Evolutionary conservation across 176 grass and related monocot species (phyloP).

Genomic region (Oryza punctata): DNA sequence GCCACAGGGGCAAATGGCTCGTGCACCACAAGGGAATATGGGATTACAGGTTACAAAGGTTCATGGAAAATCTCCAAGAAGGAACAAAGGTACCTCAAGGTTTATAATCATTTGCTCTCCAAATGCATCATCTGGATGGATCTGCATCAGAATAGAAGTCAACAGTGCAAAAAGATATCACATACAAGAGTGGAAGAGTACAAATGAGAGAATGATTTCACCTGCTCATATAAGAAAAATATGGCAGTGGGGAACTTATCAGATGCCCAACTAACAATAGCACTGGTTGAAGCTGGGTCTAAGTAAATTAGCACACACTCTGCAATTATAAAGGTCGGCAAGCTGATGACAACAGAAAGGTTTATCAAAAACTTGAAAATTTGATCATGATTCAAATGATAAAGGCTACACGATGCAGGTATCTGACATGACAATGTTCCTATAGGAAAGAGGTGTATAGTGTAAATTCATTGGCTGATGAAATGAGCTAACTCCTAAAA

Average conservation of each 20-base stretch:
- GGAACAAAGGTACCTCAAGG: conserved; percentile 63
- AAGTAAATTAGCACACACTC: conserved; percentile 99
- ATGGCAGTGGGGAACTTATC: conserved; percentile 73
- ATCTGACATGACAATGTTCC: conserved; percentile 2
- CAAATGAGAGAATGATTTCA: conserved; percentile 37
- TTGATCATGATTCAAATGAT: conserved; percentile 13
- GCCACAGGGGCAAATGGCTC: conserved; percentile 27
- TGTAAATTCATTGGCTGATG: conserved; percentile 26
- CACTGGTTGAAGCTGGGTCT: conserved; percentile 67
- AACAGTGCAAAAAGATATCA: conserved; percentile 17
- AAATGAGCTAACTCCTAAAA: background rate
- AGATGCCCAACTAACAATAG: conserved; percentile 86
- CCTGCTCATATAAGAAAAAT: conserved; percentile 98
- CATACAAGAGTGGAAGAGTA: conserved; percentile 4
- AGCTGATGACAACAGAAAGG: conserved; percentile 81
- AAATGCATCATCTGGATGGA: conserved; percentile 97
- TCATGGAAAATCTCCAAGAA: conserved; percentile 13
- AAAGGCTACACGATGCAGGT: conserved; percentile 6
- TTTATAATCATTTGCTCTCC: conserved; percentile 99
- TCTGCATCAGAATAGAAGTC: conserved; percentile 58
- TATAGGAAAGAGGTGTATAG: conserved; percentile 2
- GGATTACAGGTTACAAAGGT: background rate
- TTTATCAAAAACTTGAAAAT: conserved; percentile 46
- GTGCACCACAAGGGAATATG: background rate
- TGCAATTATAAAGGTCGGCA: conserved; percentile 99